Evolutionary conservation across 257 asterid species (phyloP), one percentile per base, ranked within the genome.

Genomic region (Primulina tabacum): DNA sequence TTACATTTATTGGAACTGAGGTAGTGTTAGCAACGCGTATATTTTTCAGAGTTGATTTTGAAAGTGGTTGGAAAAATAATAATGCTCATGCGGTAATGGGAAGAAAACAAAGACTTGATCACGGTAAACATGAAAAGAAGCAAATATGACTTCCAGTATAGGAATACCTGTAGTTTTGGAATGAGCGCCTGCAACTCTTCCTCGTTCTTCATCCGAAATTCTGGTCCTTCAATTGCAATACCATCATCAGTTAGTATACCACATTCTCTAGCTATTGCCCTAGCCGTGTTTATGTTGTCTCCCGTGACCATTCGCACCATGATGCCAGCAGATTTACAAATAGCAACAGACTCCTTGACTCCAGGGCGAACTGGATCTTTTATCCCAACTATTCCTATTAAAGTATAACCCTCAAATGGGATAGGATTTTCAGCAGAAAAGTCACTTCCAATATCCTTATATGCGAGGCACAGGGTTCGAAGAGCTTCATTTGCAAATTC

Each of bases 351-450:
- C 78, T 88, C 95, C 90, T 82, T 90, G 50, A 90, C 97, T 74
- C 97, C 96, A 18, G 89, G 89, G 34, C 97, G 92, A 74, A 90
- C 92, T 5, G 97, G 97, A 84, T 90, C 97, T 74, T 88, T 90
- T 69, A 90, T 90, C 43, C 97, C 97, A 28, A 90, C 85, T 50
- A 90, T 87, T 57, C 95, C 96, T 67, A 90, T 81, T 81, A 87
- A 82, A 65, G 86, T 87, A 78, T 88, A 90, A 30, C 90, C 92
- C 82, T 73, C 92, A 72, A 85, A 87, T 21, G 97, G 88, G 63
- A 90, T 72, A 10, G 84, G 68, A 69, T 78, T 73, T 65, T 70
- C 86, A 69, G 78, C 78, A 3, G 85, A 71, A 74, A 81, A 83
- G 34, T 79, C 85, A 70, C 73, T 76, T 47, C 76, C 81, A 65